These are phyloP conservation scores for Paxillus ammoniavirescens DNA, from an alignment of 768 basidiomycete species.

Conservation along the genomic window DNA sequence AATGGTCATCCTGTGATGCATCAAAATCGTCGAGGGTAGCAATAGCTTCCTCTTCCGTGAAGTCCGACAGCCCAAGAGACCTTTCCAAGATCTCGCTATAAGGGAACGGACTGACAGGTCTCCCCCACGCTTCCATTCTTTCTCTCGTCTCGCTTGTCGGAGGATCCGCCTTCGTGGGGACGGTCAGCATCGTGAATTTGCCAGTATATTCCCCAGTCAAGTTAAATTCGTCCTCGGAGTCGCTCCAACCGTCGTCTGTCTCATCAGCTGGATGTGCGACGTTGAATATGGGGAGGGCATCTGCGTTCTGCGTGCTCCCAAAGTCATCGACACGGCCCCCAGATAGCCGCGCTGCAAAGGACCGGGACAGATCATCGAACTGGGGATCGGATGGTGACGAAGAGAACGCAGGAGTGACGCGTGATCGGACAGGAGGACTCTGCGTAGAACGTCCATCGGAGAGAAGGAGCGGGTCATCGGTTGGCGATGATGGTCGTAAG, in stretches of 20 bases:
- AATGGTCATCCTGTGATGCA: not conserved
- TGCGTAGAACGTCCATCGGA: conserved; percentile 38
- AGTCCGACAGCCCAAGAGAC: conserved; percentile 18
- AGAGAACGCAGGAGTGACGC: conserved; percentile 37
- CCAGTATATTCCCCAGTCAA: conserved; percentile 67
- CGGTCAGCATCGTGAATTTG: conserved; percentile 50
- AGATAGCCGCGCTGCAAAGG: conserved; percentile 25
- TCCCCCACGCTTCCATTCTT: conserved; percentile 60
- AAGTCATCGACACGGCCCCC: not conserved
- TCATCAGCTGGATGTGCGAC: conserved; percentile 3
- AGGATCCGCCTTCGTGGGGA: conserved; percentile 66
- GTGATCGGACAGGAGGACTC: conserved; percentile 26
- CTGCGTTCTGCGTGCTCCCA: not conserved
- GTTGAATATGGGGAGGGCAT: conserved; percentile 20
- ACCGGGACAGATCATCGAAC: not conserved
- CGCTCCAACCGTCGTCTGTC: conserved; percentile 21
- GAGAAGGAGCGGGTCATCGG: conserved; percentile 72
- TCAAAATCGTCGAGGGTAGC: not conserved
- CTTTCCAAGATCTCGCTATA: conserved; percentile 32
- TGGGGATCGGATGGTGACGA: conserved; percentile 27
- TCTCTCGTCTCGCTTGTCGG: conserved; percentile 53
- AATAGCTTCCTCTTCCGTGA: conserved; percentile 7
- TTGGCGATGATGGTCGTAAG: conserved; percentile 69
- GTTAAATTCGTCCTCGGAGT: conserved; percentile 31
- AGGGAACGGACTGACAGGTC: conserved; percentile 70